Conservation (phyloP, 2,329 filamentous ascomycete genomes). For the Graphium sp. region DNA sequence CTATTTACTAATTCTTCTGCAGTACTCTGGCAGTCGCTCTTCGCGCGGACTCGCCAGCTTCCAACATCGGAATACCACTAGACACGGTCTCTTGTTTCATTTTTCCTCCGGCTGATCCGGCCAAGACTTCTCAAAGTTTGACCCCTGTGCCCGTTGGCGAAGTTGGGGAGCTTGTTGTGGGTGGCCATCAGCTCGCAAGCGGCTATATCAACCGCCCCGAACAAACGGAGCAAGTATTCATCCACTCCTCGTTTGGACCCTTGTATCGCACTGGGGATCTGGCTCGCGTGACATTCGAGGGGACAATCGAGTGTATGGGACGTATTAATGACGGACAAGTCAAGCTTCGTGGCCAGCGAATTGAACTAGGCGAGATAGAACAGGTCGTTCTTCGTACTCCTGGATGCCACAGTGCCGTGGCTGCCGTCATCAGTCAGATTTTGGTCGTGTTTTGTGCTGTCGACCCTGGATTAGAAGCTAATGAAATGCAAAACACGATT, state of each 20-base stretch:
- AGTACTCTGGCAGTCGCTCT: constrained; percentile 57
- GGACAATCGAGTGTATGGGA: constrained; percentile 68
- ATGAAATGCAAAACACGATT: constrained; percentile 21
- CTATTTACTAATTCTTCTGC: not conserved
- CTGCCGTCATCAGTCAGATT: constrained; percentile 46
- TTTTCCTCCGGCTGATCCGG: constrained; percentile 27
- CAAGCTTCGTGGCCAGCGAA: constrained; percentile 69
- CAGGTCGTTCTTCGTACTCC: constrained; percentile 44
- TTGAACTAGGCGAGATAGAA: constrained; percentile 68
- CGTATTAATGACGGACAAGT: constrained; percentile 68
- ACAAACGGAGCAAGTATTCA: constrained; percentile 56
- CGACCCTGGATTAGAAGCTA: constrained; percentile 16
- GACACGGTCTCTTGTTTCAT: constrained; percentile 70
- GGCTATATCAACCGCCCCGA: constrained; percentile 71
- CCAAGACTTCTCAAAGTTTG: constrained; percentile 13
- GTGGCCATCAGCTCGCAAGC: constrained; percentile 61
- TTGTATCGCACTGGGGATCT: constrained; percentile 80
- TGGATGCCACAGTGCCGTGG: constrained; percentile 49
- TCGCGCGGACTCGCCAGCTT: constrained; percentile 32
- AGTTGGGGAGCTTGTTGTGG: constrained; percentile 65
- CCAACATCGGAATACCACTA: constrained; percentile 62
- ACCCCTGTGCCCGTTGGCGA: constrained; percentile 47
- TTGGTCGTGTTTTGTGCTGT: constrained; percentile 62
- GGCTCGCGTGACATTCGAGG: constrained; percentile 48
- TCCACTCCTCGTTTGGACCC: constrained; percentile 48